Percentiles rank a stretch among this genome's conserved stretches.
Evolutionary conservation across 345 rosid genomes (phyloP).

Genomic region (Eucalyptus victrix): DNA sequence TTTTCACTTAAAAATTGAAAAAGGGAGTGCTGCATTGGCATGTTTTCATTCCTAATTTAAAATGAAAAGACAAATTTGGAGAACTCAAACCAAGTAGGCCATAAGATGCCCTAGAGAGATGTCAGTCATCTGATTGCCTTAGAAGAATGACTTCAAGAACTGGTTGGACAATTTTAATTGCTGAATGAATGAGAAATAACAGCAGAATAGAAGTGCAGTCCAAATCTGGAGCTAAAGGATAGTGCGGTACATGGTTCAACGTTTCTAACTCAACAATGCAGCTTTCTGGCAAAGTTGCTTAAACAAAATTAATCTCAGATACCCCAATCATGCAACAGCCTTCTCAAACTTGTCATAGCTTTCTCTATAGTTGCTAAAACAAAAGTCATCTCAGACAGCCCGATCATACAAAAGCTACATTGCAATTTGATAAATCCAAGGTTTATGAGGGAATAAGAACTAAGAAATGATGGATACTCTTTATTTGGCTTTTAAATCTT

Average conservation of each 20-base stretch:
- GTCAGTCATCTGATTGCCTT: not conserved
- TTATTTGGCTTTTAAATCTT: not conserved
- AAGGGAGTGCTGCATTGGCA: not conserved
- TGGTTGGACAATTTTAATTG: not conserved
- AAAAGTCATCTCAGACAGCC: not conserved
- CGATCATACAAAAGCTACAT: not conserved
- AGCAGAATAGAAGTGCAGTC: not conserved
- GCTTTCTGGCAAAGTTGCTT: not conserved
- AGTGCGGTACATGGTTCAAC: not conserved
- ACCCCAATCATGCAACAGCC: not conserved
- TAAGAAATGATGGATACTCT: not conserved
- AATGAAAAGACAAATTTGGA: not conserved
- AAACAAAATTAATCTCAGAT: not conserved
- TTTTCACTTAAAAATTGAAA: not conserved
- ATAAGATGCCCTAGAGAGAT: not conserved
- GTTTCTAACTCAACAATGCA: not conserved
- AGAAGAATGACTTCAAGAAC: not conserved
- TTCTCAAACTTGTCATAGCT: not conserved
- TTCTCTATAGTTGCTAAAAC: not conserved
- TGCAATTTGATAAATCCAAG: not conserved
- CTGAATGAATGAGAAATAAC: not conserved
- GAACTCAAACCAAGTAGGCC: not conserved
- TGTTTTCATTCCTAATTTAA: not conserved
- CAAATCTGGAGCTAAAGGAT: not conserved
- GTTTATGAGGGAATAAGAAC: not conserved